Conservation (phyloP, 2,329 filamentous ascomycete genomes). For the Elsinoe australis region DNA sequence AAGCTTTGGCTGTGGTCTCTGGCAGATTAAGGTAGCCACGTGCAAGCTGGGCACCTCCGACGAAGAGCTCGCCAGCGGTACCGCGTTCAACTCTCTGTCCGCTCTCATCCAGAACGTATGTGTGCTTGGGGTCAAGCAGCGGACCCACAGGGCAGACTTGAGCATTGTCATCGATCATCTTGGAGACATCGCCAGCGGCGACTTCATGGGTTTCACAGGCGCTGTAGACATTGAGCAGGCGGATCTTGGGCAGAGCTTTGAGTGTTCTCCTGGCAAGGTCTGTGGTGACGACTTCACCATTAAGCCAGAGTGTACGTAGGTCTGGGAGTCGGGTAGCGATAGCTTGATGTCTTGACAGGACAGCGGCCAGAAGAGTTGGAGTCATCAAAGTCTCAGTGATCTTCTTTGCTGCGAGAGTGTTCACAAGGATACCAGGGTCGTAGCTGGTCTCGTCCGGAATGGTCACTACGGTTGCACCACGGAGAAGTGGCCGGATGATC, state of each 20-base stretch:
- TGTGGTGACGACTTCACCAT: conserved; percentile 74
- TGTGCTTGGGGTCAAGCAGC: conserved; percentile 58
- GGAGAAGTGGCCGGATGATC: conserved; percentile 65
- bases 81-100: conserved; percentile 57
- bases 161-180: conserved; percentile 54
- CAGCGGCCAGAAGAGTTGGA: conserved; percentile 66
- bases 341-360: conserved; percentile 61
- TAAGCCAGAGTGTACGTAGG: conserved; percentile 67
- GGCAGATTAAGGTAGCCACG: conserved; percentile 73
- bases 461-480: conserved; percentile 67
- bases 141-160: conserved; percentile 67
- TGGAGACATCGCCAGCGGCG: conserved; percentile 65
- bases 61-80: conserved; percentile 62
- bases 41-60: conserved; percentile 66
- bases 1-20: conserved; percentile 66
- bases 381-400: conserved; percentile 81
- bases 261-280: conserved; percentile 64
- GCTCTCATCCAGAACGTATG: conserved; percentile 64
- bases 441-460: conserved; percentile 72
- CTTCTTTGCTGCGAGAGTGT: conserved; percentile 56
- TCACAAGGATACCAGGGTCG: conserved; percentile 65
- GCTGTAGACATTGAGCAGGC: conserved; percentile 72
- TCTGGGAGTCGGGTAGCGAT: conserved; percentile 57
- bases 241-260: conserved; percentile 58
- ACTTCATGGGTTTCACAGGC: conserved; percentile 77